phyloP scores from a whole-genome alignment of 805 yeast genomes.

The Saturnispora quitensis region DNA sequence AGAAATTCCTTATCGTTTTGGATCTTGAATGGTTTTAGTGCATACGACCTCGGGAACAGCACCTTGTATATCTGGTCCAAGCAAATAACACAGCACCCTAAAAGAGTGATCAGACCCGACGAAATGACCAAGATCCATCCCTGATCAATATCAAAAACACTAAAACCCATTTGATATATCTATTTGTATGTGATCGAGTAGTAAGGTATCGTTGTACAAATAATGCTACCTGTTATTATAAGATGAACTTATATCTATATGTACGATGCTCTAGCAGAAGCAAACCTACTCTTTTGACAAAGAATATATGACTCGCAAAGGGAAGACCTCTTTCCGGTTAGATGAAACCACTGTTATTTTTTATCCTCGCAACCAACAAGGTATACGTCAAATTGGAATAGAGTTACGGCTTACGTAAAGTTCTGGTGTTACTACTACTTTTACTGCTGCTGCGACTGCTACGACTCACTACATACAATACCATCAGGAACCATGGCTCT shows the following conservation, averaged over 20 bases:
- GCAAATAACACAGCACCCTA: conserved; percentile 63
- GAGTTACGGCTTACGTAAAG: background rate
- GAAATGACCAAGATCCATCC: conserved; percentile 61
- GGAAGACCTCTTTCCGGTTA: background rate
- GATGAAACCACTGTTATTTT: background rate
- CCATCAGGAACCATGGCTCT: conserved; percentile 9
- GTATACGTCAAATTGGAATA: background rate
- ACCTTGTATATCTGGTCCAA: conserved; percentile 44
- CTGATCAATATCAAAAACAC: conserved; percentile 26
- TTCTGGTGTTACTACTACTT: background rate
- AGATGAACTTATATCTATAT: background rate
- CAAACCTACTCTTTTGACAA: background rate
- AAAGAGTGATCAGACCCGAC: conserved; percentile 60
- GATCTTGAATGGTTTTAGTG: conserved; percentile 39
- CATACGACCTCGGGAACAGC: conserved; percentile 34
- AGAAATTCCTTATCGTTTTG: conserved; percentile 55
- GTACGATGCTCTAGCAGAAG: background rate
- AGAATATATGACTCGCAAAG: background rate
- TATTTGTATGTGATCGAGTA: background rate
- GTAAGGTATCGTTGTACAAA: background rate
- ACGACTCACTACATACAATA: background rate
- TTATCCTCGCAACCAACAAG: background rate
- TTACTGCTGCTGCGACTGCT: background rate
- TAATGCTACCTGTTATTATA: no score
- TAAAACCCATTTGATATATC: background rate